Base-by-base conservation (phyloP, 2,329 filamentous ascomycete species). In the Fonsecaea nubica region DNA sequence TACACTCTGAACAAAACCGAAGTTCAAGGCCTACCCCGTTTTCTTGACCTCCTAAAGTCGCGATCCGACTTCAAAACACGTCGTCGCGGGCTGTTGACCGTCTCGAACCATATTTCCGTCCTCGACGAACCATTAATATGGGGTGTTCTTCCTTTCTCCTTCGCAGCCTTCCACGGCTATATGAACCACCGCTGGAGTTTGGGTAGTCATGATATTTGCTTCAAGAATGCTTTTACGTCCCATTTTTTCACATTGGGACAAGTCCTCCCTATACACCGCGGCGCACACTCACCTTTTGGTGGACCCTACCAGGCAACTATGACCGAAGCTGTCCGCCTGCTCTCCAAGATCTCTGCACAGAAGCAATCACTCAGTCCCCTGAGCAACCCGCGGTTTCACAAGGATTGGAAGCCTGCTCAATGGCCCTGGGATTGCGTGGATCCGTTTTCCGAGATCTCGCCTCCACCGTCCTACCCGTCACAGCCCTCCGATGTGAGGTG, bases 191-290 rank as follows among this genome's bases (percentile, higher is more conserved):
- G 95, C 77, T 98, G 93, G 92, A 88, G 90, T 9, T 85, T 99
- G 62, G 95, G 92, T 30, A 96, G 93, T 74, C 92, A 97, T 77
- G 95, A 99, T 78, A 93, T 99, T 67, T 97, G 93, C 80, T 99
- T 96, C 78, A 90, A 89, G 74, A 94, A 92, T 76, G 89, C 87
- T 79, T 90, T 63, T 15, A 54, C 63, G 3, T 87, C 89, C 4
- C 84, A 86, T 30, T 98, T 98, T 84, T 99, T 99, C 83, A 89
- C 86, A 62, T 84, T 92, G 66, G 95, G 95, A 66, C 94, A 98
- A 79, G 92, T 95, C 32, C 85, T 99, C 3, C 95, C 95, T 7
- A 96, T 91, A 6, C 93, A 97, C 78, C 90, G 95, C 58, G 80
- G 86, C 25, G 87, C 87, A 68, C 88, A 98, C 80, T 97, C 92